These are phyloP conservation scores for Lignosus rhinocerotis DNA, from an alignment of 1,284 basidiomycete genomes.

Conservation along the genomic window DNA sequence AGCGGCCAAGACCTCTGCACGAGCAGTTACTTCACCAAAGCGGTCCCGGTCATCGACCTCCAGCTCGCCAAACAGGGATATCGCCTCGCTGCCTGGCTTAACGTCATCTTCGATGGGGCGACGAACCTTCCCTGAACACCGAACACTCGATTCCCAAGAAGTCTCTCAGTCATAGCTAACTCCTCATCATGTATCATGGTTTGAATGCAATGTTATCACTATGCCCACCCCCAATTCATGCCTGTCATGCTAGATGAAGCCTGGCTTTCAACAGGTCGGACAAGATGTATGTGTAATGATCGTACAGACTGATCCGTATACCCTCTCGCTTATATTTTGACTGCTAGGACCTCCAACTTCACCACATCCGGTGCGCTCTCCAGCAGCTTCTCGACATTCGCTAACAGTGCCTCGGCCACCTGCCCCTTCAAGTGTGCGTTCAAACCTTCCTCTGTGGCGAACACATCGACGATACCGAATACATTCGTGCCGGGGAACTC, in stretches of 20 bases:
- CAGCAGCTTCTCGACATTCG: slow-evolving; percentile 36
- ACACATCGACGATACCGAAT: slow-evolving; percentile 44
- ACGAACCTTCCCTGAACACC: slow-evolving; percentile 5
- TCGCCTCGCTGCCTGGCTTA: slow-evolving; percentile 56
- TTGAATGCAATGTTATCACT: not conserved
- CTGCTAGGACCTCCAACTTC: slow-evolving; percentile 38
- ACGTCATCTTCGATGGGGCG: slow-evolving; percentile 45
- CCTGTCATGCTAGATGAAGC: not conserved
- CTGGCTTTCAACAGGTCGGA: not conserved
- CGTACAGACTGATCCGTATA: not conserved
- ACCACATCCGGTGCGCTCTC: slow-evolving; percentile 35
- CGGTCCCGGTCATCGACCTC: slow-evolving; percentile 51
- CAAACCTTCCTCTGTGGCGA: slow-evolving; percentile 35
- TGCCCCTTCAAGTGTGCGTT: slow-evolving; percentile 39
- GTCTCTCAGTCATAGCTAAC: too few relatives aligned
- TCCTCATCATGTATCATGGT: too few relatives aligned
- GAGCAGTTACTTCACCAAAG: slow-evolving; percentile 46
- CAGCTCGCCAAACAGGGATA: slow-evolving; percentile 59
- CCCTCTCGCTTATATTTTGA: slow-evolving; percentile 11
- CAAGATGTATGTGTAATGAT: not conserved
- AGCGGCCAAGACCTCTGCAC: slow-evolving; percentile 49
- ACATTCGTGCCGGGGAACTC: slow-evolving; percentile 39
- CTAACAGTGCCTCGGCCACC: slow-evolving; percentile 39
- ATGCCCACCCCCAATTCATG: not conserved
- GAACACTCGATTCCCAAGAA: too few relatives aligned